phyloP scores from a whole-genome alignment of 345 rosid species.

The Aurinia saxatilis region DNA sequence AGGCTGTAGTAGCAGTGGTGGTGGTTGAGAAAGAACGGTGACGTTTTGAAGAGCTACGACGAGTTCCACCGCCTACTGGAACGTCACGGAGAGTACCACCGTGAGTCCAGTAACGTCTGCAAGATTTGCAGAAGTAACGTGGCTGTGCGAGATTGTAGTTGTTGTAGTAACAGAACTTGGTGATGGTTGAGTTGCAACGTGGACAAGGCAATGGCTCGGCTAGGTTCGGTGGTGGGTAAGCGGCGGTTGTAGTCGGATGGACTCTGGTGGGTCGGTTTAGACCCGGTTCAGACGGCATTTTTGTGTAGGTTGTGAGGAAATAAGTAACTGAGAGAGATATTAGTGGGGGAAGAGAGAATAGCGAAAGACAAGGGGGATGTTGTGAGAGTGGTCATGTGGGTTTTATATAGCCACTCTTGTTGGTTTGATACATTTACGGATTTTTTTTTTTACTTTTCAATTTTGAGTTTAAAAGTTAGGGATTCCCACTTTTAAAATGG shows the following conservation, averaged over 20 bases:
- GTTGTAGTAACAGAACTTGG: constrained; percentile 94
- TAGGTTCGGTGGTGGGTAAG: constrained; percentile 55
- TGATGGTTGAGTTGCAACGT: constrained; percentile 79
- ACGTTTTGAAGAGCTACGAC: constrained; percentile 43
- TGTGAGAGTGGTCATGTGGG: constrained; percentile 21
- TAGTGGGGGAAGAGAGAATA: constrained; percentile 14
- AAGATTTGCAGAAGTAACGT: constrained; percentile 88
- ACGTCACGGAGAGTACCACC: constrained; percentile 93
- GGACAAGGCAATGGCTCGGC: constrained; percentile 82
- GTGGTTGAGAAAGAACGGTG: constrained; percentile 31
- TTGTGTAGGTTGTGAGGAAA: not conserved
- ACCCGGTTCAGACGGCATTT: constrained; percentile 45
- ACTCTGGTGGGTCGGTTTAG: constrained; percentile 31
- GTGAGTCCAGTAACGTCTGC: constrained; percentile 98
- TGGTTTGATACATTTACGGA: too few relatives aligned
- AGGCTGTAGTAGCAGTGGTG: constrained; percentile 24
- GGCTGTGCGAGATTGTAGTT: constrained; percentile 96
- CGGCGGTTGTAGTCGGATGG: constrained; percentile 27
- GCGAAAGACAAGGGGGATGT: constrained; percentile 21
- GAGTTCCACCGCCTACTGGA: constrained; percentile 87
- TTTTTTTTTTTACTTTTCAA: too few relatives aligned
- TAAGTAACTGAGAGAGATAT: not conserved
- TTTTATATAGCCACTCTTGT: constrained; percentile 3
- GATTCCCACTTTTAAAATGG: too few relatives aligned
- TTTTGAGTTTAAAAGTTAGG: too few relatives aligned